phyloP scores from a whole-genome alignment of 1,139 yeast species.

The Yamadazyma trypodendri region DNA sequence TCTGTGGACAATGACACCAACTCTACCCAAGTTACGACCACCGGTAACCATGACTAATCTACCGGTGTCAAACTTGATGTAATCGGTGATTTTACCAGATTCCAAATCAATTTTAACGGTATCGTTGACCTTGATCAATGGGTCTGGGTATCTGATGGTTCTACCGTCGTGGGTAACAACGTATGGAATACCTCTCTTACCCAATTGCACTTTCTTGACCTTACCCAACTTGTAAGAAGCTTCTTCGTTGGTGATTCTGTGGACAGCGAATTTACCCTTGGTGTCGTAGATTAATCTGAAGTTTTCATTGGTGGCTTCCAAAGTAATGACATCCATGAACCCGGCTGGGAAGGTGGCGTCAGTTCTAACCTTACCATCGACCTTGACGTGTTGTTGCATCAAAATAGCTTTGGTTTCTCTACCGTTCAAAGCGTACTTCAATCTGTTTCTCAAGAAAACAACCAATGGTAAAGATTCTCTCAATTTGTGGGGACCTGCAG shows the following conservation, averaged over 20 bases:
- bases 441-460: conserved; percentile 98
- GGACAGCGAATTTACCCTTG: conserved; percentile 98
- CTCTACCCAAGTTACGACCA: conserved; percentile 99
- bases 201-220: conserved; percentile 96
- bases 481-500: conserved; percentile 99
- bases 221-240: conserved; percentile 97
- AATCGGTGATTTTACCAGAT: conserved; percentile 89
- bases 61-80: conserved; percentile 94
- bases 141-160: conserved; percentile 99
- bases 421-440: conserved; percentile 99
- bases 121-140: conserved; percentile 93
- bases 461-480: conserved; percentile 98
- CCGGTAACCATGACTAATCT: conserved; percentile 97
- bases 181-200: conserved; percentile 98
- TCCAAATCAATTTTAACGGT: conserved; percentile 96
- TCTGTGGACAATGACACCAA: conserved; percentile 97
- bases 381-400: conserved; percentile 99
- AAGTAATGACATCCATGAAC: conserved; percentile 96
- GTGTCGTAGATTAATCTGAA: conserved; percentile 97
- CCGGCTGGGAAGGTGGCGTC: conserved; percentile 99
- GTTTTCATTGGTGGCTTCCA: conserved; percentile 98
- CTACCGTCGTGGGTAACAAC: conserved; percentile 99
- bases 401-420: conserved; percentile 99
- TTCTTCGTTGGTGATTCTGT: conserved; percentile 98
- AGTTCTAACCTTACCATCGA: conserved; percentile 99